Percentiles rank a stretch among this genome's conserved stretches.
Evolutionary conservation across 768 basidiomycete species (phyloP).

Genomic region (Hypholoma fasciculare): DNA sequence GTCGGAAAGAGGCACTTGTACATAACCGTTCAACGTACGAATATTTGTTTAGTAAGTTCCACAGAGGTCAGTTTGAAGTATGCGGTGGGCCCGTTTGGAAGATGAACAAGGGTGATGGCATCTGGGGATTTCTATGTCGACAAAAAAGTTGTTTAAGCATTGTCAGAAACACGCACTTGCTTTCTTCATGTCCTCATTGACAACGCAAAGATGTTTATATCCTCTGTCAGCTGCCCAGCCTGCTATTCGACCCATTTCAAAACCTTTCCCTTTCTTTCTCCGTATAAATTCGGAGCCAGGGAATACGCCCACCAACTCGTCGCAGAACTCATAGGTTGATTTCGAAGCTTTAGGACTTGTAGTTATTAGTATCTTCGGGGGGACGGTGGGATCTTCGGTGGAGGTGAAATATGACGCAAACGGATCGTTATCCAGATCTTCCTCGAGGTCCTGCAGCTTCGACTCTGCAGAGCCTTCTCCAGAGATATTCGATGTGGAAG

Average conservation of each 20-base stretch:
- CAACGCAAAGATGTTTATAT: conserved; percentile 86
- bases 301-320: conserved; percentile 86
- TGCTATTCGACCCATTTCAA: conserved; percentile 88
- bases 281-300: conserved; percentile 90
- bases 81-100: conserved; percentile 91
- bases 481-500: conserved; percentile 34
- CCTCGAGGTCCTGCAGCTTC: conserved; percentile 57
- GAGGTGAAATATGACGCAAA: conserved; percentile 79
- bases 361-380: conserved; percentile 88
- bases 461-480: conserved; percentile 18
- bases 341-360: conserved; percentile 90
- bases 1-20: neutral
- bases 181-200: conserved; percentile 94
- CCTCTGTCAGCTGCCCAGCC: conserved; percentile 90
- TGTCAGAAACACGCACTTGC: conserved; percentile 66
- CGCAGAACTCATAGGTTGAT: conserved; percentile 88
- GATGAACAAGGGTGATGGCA: conserved; percentile 87
- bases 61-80: conserved; percentile 94
- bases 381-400: conserved; percentile 63
- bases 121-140: conserved; percentile 46
- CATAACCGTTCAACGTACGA: conserved; percentile 45
- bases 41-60: conserved; percentile 83
- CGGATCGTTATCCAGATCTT: conserved; percentile 72
- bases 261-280: conserved; percentile 86
- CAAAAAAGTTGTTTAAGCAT: neutral